These are phyloP conservation scores for Colletotrichum caudatum DNA, from an alignment of 2,329 filamentous ascomycete species.

Conservation along the genomic window DNA sequence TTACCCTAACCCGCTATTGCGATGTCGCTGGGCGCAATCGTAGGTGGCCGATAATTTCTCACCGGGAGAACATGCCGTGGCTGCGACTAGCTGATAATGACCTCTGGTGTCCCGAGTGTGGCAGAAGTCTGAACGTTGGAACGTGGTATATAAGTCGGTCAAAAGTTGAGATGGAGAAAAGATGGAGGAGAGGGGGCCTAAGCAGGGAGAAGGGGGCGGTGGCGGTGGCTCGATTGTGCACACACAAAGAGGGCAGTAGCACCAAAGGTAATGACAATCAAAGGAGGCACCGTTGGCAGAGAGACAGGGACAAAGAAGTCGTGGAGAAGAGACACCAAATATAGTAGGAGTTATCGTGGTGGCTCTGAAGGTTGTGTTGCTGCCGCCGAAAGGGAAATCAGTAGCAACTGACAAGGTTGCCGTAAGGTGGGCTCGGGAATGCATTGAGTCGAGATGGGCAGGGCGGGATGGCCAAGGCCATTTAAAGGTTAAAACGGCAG, in stretches of 20 bases:
- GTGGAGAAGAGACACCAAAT: conserved; percentile 16
- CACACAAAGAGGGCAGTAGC: conserved; percentile 10
- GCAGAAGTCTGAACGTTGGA: background rate
- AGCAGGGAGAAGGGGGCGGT: background rate
- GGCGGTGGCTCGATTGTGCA: background rate
- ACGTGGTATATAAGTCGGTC: background rate
- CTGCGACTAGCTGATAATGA: background rate
- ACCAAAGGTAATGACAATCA: conserved; percentile 12
- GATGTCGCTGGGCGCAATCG: background rate
- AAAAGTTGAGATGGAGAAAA: background rate
- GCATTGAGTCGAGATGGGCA: conserved; percentile 4
- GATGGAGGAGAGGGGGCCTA: background rate
- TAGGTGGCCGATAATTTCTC: background rate
- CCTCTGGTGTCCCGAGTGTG: conserved; percentile 7
- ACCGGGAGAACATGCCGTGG: conserved; percentile 18
- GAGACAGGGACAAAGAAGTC: background rate
- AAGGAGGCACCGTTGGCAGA: conserved; percentile 25
- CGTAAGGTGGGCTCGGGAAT: conserved; percentile 13
- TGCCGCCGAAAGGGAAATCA: background rate
- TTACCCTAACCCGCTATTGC: background rate
- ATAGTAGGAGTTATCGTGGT: conserved; percentile 13
- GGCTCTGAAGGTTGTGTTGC: conserved; percentile 6
- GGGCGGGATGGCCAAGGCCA: conserved; percentile 13
- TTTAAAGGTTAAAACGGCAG: conserved; percentile 37
- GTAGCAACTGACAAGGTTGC: conserved; percentile 7